These are phyloP conservation scores for Ricinus communis DNA, from an alignment of 345 rosid genomes.

Conservation along the genomic window DNA sequence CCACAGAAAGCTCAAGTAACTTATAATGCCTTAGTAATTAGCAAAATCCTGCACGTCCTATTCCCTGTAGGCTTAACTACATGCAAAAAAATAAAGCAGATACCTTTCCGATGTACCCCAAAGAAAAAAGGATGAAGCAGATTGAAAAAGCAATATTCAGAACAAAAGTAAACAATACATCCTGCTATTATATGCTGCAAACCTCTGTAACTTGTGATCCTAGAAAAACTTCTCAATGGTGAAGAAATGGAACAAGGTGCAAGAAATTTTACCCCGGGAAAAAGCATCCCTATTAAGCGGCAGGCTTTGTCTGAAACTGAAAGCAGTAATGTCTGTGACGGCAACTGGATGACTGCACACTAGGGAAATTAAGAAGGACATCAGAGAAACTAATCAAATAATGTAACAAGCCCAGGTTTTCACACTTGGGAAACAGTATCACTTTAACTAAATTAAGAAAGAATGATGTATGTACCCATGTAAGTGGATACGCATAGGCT, in stretches of 20 bases:
- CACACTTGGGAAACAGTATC: conserved; percentile 3
- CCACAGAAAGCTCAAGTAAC: neutral
- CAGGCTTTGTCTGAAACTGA: conserved; percentile 93
- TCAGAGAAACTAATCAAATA: conserved; percentile 22
- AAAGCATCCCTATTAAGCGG: conserved; percentile 97
- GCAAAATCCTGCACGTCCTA: neutral
- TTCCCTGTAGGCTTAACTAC: neutral
- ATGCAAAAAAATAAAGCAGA: neutral
- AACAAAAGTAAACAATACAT: neutral
- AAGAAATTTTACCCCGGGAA: conserved; percentile 76
- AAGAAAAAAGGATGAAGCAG: neutral
- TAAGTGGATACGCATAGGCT: neutral
- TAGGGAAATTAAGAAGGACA: conserved; percentile 24
- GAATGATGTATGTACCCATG: neutral
- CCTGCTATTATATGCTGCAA: neutral
- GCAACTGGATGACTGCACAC: conserved; percentile 98
- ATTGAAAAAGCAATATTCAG: neutral
- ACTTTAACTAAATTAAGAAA: neutral
- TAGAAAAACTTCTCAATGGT: neutral
- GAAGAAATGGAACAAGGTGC: neutral
- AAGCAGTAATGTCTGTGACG: conserved; percentile 87
- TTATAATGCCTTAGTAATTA: conserved; percentile 4
- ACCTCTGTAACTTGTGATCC: neutral
- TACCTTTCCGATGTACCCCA: no score
- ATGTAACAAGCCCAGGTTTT: neutral